Evolutionary conservation across 768 basidiomycete species (phyloP), one percentile per base, ranked within the genome.

Genomic region (Phylloporus scabripes): DNA sequence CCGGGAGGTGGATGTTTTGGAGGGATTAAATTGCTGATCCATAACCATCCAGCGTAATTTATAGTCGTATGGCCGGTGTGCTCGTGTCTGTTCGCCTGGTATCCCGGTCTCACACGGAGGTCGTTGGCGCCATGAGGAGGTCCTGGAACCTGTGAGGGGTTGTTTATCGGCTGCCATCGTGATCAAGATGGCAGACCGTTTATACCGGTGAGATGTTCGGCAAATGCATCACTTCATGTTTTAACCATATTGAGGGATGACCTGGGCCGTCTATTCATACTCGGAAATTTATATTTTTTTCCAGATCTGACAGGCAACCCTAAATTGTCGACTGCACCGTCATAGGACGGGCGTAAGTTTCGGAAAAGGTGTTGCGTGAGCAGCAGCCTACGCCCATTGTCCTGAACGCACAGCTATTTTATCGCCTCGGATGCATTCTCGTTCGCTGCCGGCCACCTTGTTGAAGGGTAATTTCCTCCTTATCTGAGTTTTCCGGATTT

Each of bases 401-500:
- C 48, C 51, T 45, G 44, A 31, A 50, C 42, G 39, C 43, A 49
- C 41, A 46, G 41, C 42, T 24, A 38, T 40, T 48, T 44, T 38
- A 44, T 54, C 41, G 33, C 46, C 43, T 40, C 28, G 48, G 40
- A 50, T 38, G 20, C 37, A 46, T 41, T 36, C 50, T 31, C 43
- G 44, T 53, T 43, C 36, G 50, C 41, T 46, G 46, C 32, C 41
- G 28, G 28, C 11, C 9, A 51, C 45, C 37, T 51, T 42, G 39
- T 48, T 46, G 54, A 45, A 44, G 49, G 46, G 49, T 43, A 54
- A 59, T 49, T 56, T 50, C 46, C 52, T 46, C 48, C 51, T 50
- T 56, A 50, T 56, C 58, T 65, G 63, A 63, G 63, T 63, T 63
- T 65, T 31, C 61, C 57, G 53, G 44, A 36, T 46, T 63, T 66